These are phyloP conservation scores for Scopulariopsis brevicaulis DNA, from an alignment of 2,329 filamentous ascomycete species.

Conservation along the genomic window DNA sequence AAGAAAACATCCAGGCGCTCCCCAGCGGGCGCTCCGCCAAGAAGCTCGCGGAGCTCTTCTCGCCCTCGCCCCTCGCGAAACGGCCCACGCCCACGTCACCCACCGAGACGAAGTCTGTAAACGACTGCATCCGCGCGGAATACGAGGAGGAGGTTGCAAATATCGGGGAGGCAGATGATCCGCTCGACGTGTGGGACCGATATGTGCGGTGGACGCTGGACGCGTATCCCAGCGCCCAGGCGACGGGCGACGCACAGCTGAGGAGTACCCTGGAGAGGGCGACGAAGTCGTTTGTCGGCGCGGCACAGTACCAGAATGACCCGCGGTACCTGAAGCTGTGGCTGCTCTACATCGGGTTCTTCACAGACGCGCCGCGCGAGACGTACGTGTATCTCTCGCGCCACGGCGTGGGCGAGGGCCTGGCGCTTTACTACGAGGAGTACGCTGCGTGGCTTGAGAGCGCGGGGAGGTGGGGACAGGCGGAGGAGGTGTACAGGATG, in stretches of 20 bases:
- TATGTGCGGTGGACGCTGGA: slow-evolving; percentile 97
- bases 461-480: slow-evolving; percentile 74
- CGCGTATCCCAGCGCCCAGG: slow-evolving; percentile 87
- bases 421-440: slow-evolving; percentile 94
- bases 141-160: slow-evolving; percentile 75
- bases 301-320: slow-evolving; percentile 86
- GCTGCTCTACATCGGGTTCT: slow-evolving; percentile 88
- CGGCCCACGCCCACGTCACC: slow-evolving; percentile 53
- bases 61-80: slow-evolving; percentile 45
- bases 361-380: slow-evolving; percentile 86
- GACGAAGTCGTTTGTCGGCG: slow-evolving; percentile 80
- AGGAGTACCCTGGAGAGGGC: slow-evolving; percentile 83
- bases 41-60: slow-evolving; percentile 75
- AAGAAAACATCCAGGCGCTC: slow-evolving; percentile 94
- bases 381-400: slow-evolving; percentile 85
- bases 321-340: slow-evolving; percentile 87
- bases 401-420: slow-evolving; percentile 72
- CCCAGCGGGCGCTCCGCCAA: slow-evolving; percentile 80
- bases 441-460: slow-evolving; percentile 89
- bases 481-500: slow-evolving; percentile 85
- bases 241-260: slow-evolving; percentile 82
- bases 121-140: slow-evolving; percentile 69
- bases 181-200: slow-evolving; percentile 87
- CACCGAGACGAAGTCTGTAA: slow-evolving; percentile 61
- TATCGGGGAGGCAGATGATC: slow-evolving; percentile 83